Evolutionary conservation across 1,284 basidiomycete species (phyloP), one percentile per base, ranked within the genome.

Genomic region (Heterobasidion annosum): DNA sequence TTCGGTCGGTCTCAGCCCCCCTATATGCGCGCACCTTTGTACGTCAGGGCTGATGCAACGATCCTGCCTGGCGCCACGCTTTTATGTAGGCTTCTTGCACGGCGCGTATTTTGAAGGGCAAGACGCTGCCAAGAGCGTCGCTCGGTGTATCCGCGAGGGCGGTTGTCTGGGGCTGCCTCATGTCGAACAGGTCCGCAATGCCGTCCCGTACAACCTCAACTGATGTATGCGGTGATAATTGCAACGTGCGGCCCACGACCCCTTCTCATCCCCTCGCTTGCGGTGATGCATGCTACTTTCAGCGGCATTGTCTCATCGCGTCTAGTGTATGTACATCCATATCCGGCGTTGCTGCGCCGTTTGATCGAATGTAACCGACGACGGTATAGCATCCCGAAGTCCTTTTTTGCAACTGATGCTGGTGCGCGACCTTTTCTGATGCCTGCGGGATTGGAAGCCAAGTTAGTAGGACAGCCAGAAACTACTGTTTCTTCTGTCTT

Each of bases 11-110:
- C 67, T 53, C 71, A 25, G 25, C 70, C 12, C 49, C 57, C 40
- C 58, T 56, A 6, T 66, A 73, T 3, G 79, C 81, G 0, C 59
- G 66, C 0, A 74, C 71, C 19, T 76, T 83, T 59, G 66, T 70
- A 52, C 74, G 78, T 56, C 72, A 73, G 1, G 66, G 73, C 1
- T 84, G 82, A 82, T 62, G 69, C 37, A 61, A 64, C 4, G 70
- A 79, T 34, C 78, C 79, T 9, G 79, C 78, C n/a, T 32, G n/a
- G n/a, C 33, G 18, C 13, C 9, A 81, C 77, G 47, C 43, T 70
- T 69, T 34, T 25, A 25, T 25, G 25, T 49, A 70, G 70, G 70
- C 8, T 72, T 64, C 54, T 57, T 72, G 33, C 70, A 72, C 48
- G 70, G 70, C 18, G 70, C 70, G 15, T 70, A 69, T 53, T 65